A percentile compares a stretch with the other conserved stretches of the same genome.
phyloP scores from a whole-genome alignment of 805 yeast genomes.

The Saccharomycopsis javanensis region DNA sequence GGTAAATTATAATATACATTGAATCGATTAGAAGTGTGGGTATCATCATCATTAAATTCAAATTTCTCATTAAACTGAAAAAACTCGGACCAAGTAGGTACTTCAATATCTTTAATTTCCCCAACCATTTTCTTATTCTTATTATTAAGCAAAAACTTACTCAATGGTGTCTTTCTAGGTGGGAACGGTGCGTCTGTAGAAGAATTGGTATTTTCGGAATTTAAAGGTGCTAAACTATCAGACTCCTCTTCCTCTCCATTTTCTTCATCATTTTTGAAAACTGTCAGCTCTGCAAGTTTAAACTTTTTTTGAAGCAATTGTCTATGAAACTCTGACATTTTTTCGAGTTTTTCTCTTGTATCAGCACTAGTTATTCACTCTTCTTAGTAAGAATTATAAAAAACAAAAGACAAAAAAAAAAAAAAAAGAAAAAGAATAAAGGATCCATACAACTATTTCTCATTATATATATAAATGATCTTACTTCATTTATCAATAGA shows the following conservation, averaged over 20 bases:
- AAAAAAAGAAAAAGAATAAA: no score
- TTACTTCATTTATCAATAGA: no score
- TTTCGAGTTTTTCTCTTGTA: not conserved
- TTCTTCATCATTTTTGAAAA: conserved; percentile 11
- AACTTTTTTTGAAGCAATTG: conserved; percentile 16
- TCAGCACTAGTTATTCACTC: not conserved
- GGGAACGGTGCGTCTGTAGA: conserved; percentile 15
- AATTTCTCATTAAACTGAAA: conserved; percentile 26
- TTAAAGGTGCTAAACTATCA: conserved; percentile 1
- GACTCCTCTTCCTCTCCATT: conserved; percentile 6
- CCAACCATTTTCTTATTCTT: not conserved
- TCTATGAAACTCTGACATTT: conserved; percentile 16
- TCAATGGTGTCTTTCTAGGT: not conserved
- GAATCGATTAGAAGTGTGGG: conserved; percentile 26
- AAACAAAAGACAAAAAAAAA: no score
- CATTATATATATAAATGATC: no score
- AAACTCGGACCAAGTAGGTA: conserved; percentile 26
- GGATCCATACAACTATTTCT: no score
- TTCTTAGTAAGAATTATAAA: no score
- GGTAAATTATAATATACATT: conserved; percentile 57
- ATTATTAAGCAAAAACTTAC: not conserved
- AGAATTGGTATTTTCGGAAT: not conserved
- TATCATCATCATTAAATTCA: conserved; percentile 18
- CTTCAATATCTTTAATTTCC: not conserved
- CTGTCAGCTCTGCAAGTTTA: conserved; percentile 14